A percentile compares a stretch with the other conserved stretches of the same genome.
These are phyloP conservation scores for Agaricus blazei DNA, from an alignment of 768 basidiomycete genomes.

Conservation along the genomic window DNA sequence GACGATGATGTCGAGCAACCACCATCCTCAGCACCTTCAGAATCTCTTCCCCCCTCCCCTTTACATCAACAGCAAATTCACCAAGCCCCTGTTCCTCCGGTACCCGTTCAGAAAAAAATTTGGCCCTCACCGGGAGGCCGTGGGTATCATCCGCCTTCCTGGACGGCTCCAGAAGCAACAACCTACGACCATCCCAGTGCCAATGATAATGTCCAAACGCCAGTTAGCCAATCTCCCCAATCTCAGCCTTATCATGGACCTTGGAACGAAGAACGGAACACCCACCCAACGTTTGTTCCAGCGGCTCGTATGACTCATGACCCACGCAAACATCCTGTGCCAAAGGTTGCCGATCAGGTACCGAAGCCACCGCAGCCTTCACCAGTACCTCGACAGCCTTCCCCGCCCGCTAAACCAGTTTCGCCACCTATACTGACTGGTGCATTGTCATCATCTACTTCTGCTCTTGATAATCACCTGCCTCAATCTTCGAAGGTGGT, in stretches of 20 bases:
- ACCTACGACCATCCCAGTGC: not conserved
- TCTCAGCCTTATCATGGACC: not conserved
- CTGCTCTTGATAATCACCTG: constrained; percentile 2
- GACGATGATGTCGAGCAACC: constrained; percentile 53
- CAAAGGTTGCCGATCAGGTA: not conserved
- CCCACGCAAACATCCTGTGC: not conserved
- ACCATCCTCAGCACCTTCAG: not conserved
- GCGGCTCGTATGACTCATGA: not conserved
- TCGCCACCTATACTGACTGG: not conserved
- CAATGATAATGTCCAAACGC: not conserved
- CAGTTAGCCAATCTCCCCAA: not conserved
- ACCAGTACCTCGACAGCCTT: not conserved
- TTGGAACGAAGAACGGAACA: not conserved
- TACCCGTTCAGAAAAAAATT: not conserved
- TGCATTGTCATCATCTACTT: not conserved
- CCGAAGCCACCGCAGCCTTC: not conserved
- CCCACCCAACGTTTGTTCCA: not conserved
- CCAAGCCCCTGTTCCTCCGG: not conserved
- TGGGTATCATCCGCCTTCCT: not conserved
- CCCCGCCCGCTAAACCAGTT: not conserved
- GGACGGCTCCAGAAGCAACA: constrained; percentile 2
- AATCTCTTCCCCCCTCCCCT: not conserved
- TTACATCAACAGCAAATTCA: not conserved
- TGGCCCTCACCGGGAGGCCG: constrained; percentile 4
- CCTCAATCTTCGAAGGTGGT: constrained; percentile 12